These are phyloP conservation scores for Peniophora sp. DNA, from an alignment of 1,284 basidiomycete species.

Conservation along the genomic window DNA sequence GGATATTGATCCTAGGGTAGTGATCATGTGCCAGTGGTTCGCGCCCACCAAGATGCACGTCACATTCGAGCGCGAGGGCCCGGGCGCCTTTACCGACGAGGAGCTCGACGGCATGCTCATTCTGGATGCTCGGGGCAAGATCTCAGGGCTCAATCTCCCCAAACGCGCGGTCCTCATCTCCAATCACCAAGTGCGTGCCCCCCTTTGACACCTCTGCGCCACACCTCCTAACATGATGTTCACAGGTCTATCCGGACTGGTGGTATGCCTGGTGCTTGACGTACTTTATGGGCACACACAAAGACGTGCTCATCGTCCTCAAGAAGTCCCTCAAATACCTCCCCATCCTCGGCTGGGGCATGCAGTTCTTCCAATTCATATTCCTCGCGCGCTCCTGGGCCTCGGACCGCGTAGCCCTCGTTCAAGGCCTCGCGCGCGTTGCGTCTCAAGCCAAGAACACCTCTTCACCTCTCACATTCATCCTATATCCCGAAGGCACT, in stretches of 20 bases:
- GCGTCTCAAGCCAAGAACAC: conserved; percentile 53
- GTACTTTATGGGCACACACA: conserved; percentile 68
- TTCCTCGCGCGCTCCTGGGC: conserved; percentile 85
- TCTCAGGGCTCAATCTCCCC: conserved; percentile 62
- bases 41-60: conserved; percentile 72
- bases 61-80: conserved; percentile 65
- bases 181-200: conserved; percentile 65
- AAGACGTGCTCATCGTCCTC: conserved; percentile 79
- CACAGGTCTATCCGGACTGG: conserved; percentile 86
- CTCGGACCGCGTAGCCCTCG: conserved; percentile 64
- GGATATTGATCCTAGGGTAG: conserved; percentile 26
- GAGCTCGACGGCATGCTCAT: conserved; percentile 51
- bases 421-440: conserved; percentile 46
- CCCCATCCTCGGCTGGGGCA: conserved; percentile 83
- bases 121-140: conserved; percentile 47
- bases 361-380: conserved; percentile 92
- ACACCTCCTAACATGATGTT: conserved; percentile 1
- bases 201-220: not conserved
- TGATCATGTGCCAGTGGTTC: conserved; percentile 75
- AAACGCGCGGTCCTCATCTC: conserved; percentile 71
- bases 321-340: conserved; percentile 87
- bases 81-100: conserved; percentile 49
- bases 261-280: conserved; percentile 87
- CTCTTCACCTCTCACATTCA: conserved; percentile 69
- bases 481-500: conserved; percentile 92